Evolutionary conservation across 1,284 basidiomycete genomes (phyloP), one percentile per base, ranked within the genome.

Genomic region (Cryptococcus neoformans): DNA sequence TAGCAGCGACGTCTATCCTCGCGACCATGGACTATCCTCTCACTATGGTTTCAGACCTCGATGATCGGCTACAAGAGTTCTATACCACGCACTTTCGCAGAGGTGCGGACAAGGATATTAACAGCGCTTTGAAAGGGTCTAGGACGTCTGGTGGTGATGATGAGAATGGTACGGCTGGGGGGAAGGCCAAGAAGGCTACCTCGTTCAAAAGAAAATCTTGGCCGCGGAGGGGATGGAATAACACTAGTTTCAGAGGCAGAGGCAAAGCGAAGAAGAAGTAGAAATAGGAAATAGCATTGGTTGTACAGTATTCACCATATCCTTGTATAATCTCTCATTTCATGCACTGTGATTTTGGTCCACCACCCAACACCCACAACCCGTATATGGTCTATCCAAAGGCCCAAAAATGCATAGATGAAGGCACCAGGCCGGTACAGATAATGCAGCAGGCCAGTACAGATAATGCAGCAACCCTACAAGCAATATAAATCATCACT

Each of bases 61-160:
- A 61, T 11, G 54, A 50, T 16, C 16, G 49, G 6, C 50, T 50
- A 47, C 62, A 57, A 40, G 59, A 57, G 3, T 72, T 70, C 49
- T 72, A 69, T 54, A 44, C 42, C 39, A 55, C 69, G 45, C 70
- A 72, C 61, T 72, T 63, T 61, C 52, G 70, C 9, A 44, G 68
- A 16, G 70, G 68, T 4, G 69, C 67, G 9, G 64, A 66, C n/a
- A 54, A 37, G 36, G 41, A 55, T 44, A n/a, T 9, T 16, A 17
- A 44, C 42, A 54, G 45, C 10, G 51, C 17, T 41, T 21, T 21
- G 21, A 21, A 17, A 17, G n/a, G n/a, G 44, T 39, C 10, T 35
- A 28, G 28, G 44, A 48, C 42, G 53, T 49, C 52, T 14, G 8
- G 37, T 35, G 47, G 53, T 21, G 37, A 47, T 6, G 56, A 51